Evolutionary conservation across 2,329 filamentous ascomycete species (phyloP), one percentile per base, ranked within the genome.

Genomic region (Xylariaceae sp.): DNA sequence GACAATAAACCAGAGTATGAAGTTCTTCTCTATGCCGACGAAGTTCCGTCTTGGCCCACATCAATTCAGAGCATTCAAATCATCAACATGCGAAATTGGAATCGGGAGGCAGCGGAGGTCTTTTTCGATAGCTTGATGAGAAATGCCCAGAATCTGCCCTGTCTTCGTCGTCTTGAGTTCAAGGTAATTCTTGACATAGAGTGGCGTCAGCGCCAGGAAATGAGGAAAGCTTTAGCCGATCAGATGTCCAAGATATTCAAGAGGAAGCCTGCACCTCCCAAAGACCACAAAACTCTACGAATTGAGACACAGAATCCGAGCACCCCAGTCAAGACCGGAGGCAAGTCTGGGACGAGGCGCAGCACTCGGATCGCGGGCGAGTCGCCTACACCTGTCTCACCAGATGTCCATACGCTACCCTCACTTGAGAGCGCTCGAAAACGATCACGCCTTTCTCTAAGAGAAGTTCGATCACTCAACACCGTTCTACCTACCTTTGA

Each of bases 91-190:
- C 82, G 89, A 33, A 86, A 89, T 56, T 91, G 87, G 83, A 77
- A 78, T 11, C 76, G 81, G 1, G 75, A 79, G 32, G 81, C 83
- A 0, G 90, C 90, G 0, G 82, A 88, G 58, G 83, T 82, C 49
- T 89, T 96, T 59, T 87, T 96, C 58, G 77, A 81, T 38, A 94
- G 89, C 14, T 74, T 97, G 2, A 78, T 92, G 18, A 78, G 90
- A 50, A 82, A 81, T 44, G 89, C 90, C 0, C 72, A 77, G 1
- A 68, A 77, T 2, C 67, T 97, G 18, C 80, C 76, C 0, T 72
- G 82, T 50, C 76, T 97, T 19, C 84, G 90, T 9, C 75, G 78
- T 39, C 71, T 96, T 11, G 76, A 80, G 1, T 80, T 96, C 57
- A 88, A 86, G 60, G 85, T 86, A 1, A 92, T 90, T 67, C 74